phyloP scores from a whole-genome alignment of 208 protist species.

The Trypanosoma vivax region DNA sequence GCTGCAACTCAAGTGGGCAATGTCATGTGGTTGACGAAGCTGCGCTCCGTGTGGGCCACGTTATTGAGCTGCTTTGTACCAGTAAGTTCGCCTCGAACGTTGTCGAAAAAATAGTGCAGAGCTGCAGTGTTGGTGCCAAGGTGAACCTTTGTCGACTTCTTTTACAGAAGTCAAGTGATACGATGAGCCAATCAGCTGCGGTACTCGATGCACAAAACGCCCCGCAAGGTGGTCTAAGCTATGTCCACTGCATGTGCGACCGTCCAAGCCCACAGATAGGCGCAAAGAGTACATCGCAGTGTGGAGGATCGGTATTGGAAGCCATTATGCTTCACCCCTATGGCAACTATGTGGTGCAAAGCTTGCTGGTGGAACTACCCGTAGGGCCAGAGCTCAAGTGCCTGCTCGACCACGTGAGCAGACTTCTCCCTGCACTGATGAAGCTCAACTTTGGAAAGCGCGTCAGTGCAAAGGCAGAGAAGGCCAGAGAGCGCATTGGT shows the following conservation, averaged over 20 bases:
- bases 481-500: conserved; percentile 39
- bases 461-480: conserved; percentile 44
- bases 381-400: conserved; percentile 35
- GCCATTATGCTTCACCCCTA: conserved; percentile 90
- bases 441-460: conserved; percentile 60
- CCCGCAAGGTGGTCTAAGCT: neutral
- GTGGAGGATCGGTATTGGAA: conserved; percentile 36
- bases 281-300: conserved; percentile 26
- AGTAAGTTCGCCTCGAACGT: conserved; percentile 97
- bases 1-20: conserved; percentile 42
- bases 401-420: conserved; percentile 34
- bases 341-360: conserved; percentile 98
- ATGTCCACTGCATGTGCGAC: neutral
- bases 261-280: neutral
- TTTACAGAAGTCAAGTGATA: conserved; percentile 12
- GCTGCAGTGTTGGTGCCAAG: conserved; percentile 35
- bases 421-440: conserved; percentile 29
- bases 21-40: conserved; percentile 37
- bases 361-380: conserved; percentile 77
- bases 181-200: neutral
- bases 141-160: conserved; percentile 37
- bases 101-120: conserved; percentile 92
- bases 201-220: neutral
- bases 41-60: conserved; percentile 23
- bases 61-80: conserved; percentile 58